These are phyloP conservation scores for Aureobasidium pullulans DNA, from an alignment of 2,329 filamentous ascomycete genomes.

Conservation along the genomic window DNA sequence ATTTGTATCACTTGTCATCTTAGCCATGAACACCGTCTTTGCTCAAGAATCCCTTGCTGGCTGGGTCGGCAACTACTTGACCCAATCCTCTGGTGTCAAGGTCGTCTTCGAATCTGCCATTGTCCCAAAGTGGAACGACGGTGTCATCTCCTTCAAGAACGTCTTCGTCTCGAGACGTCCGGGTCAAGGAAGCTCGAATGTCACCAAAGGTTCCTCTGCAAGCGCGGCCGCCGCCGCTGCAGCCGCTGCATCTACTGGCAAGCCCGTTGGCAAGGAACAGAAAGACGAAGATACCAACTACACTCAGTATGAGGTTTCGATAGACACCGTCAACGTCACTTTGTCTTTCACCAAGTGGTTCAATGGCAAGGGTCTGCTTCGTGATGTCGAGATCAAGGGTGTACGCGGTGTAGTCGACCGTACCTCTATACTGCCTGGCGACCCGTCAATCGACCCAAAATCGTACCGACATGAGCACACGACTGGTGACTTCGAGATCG, in stretches of 20 bases:
- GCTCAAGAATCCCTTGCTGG: slow-evolving; percentile 92
- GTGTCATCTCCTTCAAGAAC: slow-evolving; percentile 92
- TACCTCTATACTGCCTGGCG: slow-evolving; percentile 64
- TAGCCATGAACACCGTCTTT: slow-evolving; percentile 91
- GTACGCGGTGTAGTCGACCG: slow-evolving; percentile 88
- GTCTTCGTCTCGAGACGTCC: slow-evolving; percentile 91
- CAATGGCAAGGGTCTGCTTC: slow-evolving; percentile 86
- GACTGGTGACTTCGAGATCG: slow-evolving; percentile 92
- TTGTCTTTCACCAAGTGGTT: slow-evolving; percentile 98
- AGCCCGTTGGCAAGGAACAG: slow-evolving; percentile 34
- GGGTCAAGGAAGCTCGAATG: slow-evolving; percentile 70
- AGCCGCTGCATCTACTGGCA: slow-evolving; percentile 52
- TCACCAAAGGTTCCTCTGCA: slow-evolving; percentile 84
- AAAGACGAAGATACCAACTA: slow-evolving; percentile 92
- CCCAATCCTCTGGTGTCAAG: slow-evolving; percentile 83
- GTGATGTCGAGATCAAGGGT: slow-evolving; percentile 89
- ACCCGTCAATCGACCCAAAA: slow-evolving; percentile 64
- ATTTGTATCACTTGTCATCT: slow-evolving; percentile 86
- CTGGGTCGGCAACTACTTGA: slow-evolving; percentile 93
- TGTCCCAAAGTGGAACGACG: slow-evolving; percentile 89
- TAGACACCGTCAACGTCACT: slow-evolving; percentile 92
- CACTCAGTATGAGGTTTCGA: slow-evolving; percentile 91
- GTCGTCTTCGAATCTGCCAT: slow-evolving; percentile 97
- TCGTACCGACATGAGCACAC: slow-evolving; percentile 82
- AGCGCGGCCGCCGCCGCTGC: slow-evolving; percentile 80